Base-by-base conservation (phyloP, 768 basidiomycete genomes). In the Exidia glandulosa region DNA sequence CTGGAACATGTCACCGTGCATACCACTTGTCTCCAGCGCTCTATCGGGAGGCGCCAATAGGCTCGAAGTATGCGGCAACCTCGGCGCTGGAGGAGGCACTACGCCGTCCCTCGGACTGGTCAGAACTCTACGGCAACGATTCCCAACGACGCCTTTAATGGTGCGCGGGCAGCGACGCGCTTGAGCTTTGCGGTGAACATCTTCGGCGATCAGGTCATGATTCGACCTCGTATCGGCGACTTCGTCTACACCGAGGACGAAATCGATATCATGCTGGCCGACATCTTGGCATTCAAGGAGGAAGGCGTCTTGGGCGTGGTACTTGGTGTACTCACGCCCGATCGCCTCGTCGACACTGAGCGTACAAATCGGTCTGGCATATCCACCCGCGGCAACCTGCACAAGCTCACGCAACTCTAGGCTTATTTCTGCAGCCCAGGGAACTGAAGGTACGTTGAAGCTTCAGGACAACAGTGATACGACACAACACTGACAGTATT, bases 71-170 rank as follows among this genome's bases (percentile, higher is more conserved):
- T 91, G 88, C 65, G 79, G 75, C 5, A 87, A 85, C 68, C 74
- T 90, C 23, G 81, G 77, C 3, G 64, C 81, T 30, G 91, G 90
- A 27, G 91, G 91, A 25, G 91, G 91, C 9, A 87, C 83, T 19
- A 93, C 91, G 0, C 90, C 91, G 3, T 87, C 82, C 61, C 63
- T 87, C n/a, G 91, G 90, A 0, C 77, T 92, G 33, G 72, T 90
- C 36, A 83, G 73, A 64, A 71, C 77, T 2, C 79, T 92, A 47
- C 76, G 78, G 60, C 74, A 73, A 32, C 75, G 71, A 2, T 73
- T 79, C 16, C 76, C 78, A 3, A 71, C 76, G 45, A 65, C 81
- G 7, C 82, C 86, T 0, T 76, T 88, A 60, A 90, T 93, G 88
- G 90, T 85, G 56, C 3, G 68, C 62, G 71, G 56, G 29, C 41